phyloP scores from a whole-genome alignment of 345 rosid genomes.

The Euphorbia peplus region DNA sequence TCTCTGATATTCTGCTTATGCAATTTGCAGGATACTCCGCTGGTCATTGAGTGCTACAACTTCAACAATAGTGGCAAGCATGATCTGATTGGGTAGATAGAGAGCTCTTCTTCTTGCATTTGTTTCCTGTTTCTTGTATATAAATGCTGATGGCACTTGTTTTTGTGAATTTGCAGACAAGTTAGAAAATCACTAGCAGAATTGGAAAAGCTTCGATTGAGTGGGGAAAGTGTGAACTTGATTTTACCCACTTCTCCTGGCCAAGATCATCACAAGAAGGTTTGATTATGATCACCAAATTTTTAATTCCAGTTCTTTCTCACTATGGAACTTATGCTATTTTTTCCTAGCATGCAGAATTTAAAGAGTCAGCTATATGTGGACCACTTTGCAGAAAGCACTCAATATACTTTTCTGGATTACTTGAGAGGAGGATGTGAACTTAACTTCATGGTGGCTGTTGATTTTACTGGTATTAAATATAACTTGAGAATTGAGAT shows the following conservation, averaged over 20 bases:
- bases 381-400: conserved; percentile 63
- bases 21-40: conserved; percentile 53
- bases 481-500: background rate
- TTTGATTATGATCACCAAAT: conserved; percentile 23
- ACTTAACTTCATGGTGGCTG: conserved; percentile 90
- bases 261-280: conserved; percentile 58
- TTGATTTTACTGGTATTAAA: conserved; percentile 83
- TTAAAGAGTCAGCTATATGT: conserved; percentile 72
- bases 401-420: conserved; percentile 72
- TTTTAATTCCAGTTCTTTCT: conserved; percentile 9
- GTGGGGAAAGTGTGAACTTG: conserved; percentile 49
- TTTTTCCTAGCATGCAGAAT: conserved; percentile 32
- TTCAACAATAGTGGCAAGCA: conserved; percentile 67
- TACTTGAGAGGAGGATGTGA: conserved; percentile 81
- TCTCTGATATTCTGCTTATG: conserved; percentile 11
- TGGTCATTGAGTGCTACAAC: conserved; percentile 64
- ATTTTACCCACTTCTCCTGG: conserved; percentile 54
- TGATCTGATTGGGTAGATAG: conserved; percentile 61
- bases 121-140: background rate
- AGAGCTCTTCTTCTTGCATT: conserved; percentile 15
- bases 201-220: conserved; percentile 61
- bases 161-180: conserved; percentile 49
- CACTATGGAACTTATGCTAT: conserved; percentile 5
- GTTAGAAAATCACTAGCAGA: conserved; percentile 70
- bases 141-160: conserved; percentile 20